Conservation (phyloP, 2,329 filamentous ascomycete genomes). For the Lachnellula cervina region DNA sequence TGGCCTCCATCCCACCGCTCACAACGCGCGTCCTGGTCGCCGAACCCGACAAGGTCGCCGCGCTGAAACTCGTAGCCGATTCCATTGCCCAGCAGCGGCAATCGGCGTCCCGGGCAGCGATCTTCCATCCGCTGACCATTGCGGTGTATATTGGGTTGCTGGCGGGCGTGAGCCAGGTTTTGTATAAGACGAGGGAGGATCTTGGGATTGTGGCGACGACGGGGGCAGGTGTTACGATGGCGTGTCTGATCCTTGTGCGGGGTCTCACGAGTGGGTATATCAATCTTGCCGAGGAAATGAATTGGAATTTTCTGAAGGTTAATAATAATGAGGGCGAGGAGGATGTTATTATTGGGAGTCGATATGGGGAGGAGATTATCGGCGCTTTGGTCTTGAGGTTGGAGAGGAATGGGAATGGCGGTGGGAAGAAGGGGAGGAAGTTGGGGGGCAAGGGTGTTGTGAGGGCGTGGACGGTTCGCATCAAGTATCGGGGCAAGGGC, state of each 20-base stretch:
- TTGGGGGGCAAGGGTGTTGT: slow-evolving; percentile 65
- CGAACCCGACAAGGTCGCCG: slow-evolving; percentile 58
- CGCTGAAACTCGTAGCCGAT: slow-evolving; percentile 71
- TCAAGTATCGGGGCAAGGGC: slow-evolving; percentile 64
- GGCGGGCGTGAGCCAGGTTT: slow-evolving; percentile 40
- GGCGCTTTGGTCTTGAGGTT: slow-evolving; percentile 58
- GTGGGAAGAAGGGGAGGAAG: slow-evolving; percentile 26
- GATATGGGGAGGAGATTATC: slow-evolving; percentile 64
- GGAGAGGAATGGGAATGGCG: slow-evolving; percentile 42
- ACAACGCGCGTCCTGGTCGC: slow-evolving; percentile 52
- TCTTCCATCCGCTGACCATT: slow-evolving; percentile 56
- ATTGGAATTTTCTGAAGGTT: slow-evolving; percentile 23
- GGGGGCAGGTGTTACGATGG: slow-evolving; percentile 56
- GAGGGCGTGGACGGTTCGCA: slow-evolving; percentile 74
- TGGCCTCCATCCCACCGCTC: slow-evolving; percentile 55
- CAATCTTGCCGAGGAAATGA: slow-evolving; percentile 26
- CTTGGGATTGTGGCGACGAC: slow-evolving; percentile 53
- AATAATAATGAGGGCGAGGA: slow-evolving; percentile 34
- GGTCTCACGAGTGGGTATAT: slow-evolving; percentile 56
- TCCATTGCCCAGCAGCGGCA: slow-evolving; percentile 79
- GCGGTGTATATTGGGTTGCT: slow-evolving; percentile 43
- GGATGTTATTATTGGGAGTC: slow-evolving; percentile 60
- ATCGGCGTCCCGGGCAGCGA: slow-evolving; percentile 55
- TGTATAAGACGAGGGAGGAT: slow-evolving; percentile 41
- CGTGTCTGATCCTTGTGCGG: slow-evolving; percentile 57